phyloP scores from a whole-genome alignment of 306 rosid genomes.

The Cucurbita argyrosperma region DNA sequence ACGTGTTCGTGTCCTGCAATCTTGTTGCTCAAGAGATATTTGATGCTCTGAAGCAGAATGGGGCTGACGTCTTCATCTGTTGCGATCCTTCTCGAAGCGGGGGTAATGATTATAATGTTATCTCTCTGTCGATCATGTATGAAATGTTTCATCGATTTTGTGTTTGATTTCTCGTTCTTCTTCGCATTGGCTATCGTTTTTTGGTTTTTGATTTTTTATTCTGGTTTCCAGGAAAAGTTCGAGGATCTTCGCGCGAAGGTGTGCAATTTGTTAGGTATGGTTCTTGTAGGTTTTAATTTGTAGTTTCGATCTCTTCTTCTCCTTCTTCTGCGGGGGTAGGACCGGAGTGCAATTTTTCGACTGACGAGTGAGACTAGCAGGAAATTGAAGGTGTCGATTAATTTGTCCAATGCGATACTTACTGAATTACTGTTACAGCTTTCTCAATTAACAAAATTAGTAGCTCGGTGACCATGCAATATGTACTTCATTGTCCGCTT shows the following conservation, averaged over 20 bases:
- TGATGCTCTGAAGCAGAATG: constrained; percentile 73
- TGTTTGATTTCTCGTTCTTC: not conserved
- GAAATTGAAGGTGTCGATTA: not conserved
- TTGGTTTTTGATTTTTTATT: not conserved
- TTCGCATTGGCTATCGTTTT: not conserved
- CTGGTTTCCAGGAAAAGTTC: constrained; percentile 52
- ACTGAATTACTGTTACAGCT: not conserved
- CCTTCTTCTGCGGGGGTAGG: not conserved
- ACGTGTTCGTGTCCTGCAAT: constrained; percentile 79
- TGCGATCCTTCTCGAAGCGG: constrained; percentile 75
- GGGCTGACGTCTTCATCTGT: constrained; percentile 66
- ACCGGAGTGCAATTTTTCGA: not conserved
- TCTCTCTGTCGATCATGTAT: constrained; percentile 69
- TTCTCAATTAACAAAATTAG: not conserved
- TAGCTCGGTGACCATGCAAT: not conserved
- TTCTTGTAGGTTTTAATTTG: not conserved
- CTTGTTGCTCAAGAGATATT: constrained; percentile 80
- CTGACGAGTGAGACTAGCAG: not conserved
- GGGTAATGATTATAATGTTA: constrained; percentile 60
- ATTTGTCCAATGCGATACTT: not conserved
- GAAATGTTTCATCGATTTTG: not conserved
- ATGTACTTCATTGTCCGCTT: not conserved
- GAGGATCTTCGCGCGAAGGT: constrained; percentile 61
- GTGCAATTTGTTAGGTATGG: constrained; percentile 57
- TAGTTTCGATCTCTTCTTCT: constrained; percentile 4